Evolutionary conservation across 768 basidiomycete species (phyloP).

Genomic region (Lactarius tabidus): DNA sequence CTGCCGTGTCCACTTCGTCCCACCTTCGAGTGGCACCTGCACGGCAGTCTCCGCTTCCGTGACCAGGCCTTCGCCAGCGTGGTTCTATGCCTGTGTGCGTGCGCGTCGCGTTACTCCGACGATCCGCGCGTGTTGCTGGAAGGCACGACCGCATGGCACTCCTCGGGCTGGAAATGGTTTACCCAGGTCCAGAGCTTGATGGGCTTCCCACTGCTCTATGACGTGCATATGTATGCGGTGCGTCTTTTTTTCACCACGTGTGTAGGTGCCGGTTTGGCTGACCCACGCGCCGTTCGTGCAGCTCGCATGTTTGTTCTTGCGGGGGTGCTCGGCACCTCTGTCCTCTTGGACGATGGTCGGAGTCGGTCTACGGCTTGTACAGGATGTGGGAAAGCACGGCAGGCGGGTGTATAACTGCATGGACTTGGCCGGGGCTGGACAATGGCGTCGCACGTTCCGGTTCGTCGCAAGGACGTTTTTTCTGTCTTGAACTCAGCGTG

Average conservation of each 20-base stretch:
- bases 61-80: constrained; percentile 43
- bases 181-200: constrained; percentile 58
- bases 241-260: constrained; percentile 31
- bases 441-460: constrained; percentile 73
- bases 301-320: constrained; percentile 39
- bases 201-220: constrained; percentile 56
- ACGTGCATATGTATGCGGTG: constrained; percentile 67
- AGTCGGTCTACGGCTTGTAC: constrained; percentile 59
- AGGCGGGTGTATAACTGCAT: constrained; percentile 38
- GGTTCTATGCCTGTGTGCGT: constrained; percentile 50
- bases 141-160: constrained; percentile 31
- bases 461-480: constrained; percentile 23
- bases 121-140: constrained; percentile 44
- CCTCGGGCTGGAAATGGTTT: constrained; percentile 47
- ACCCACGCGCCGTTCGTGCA: constrained; percentile 23
- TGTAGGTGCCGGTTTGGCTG: constrained; percentile 27
- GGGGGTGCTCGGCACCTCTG: constrained; percentile 45
- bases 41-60: constrained; percentile 37
- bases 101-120: constrained; percentile 48
- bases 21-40: constrained; percentile 40
- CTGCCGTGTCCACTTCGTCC: constrained; percentile 48
- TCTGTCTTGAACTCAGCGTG: not conserved
- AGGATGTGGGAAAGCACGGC: constrained; percentile 74
- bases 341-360: constrained; percentile 55
- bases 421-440: constrained; percentile 56